Evolutionary conservation across 2,329 filamentous ascomycete genomes (phyloP), one percentile per base, ranked within the genome.

Genomic region (Fusarium verrucosum): DNA sequence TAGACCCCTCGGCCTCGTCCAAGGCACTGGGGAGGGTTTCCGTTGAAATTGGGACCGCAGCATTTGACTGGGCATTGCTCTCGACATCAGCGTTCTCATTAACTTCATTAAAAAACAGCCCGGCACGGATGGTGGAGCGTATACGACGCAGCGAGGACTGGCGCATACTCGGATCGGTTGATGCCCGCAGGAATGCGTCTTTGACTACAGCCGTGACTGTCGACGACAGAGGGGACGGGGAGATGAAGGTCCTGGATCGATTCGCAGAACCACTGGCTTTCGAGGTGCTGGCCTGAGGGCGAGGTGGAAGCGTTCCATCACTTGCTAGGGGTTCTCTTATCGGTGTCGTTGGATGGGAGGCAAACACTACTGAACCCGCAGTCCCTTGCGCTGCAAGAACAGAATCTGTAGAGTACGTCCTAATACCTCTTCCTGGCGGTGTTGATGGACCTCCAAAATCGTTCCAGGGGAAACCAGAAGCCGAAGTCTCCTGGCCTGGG

Each of bases 141-240:
- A 82, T 77, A 13, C 83, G 79, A 42, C 80, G 76, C 43, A 81
- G 75, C 10, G 82, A 82, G 10, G 80, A 79, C 51, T 76, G 79
- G 36, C 78, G 78, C 7, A 78, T 58, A 19, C 77, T 68, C 1
- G 79, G 73, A 28, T 73, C 74, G 23, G 81, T 79, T 16, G 81
- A 76, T 28, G 80, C 79, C 11, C 82, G 77, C 3, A 85, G 76
- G 26, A 87, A 77, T 11, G 80, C 83, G 64, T 87, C 85, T 37
- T 84, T 82, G 38, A 88, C 82, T 1, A 85, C 84, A 0, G 83
- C 83, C 17, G 80, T 85, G 33, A 88, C 82, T 2, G 85, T 87
- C 0, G 85, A 86, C 3, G 85, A 86, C 30, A 87, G 78, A 1
- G 85, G 85, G 1, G 85, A 87, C 11, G 85, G 85, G 4, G 85